Evolutionary conservation across 345 rosid genomes (phyloP).

Genomic region (Crucihimalaya himalaica): DNA sequence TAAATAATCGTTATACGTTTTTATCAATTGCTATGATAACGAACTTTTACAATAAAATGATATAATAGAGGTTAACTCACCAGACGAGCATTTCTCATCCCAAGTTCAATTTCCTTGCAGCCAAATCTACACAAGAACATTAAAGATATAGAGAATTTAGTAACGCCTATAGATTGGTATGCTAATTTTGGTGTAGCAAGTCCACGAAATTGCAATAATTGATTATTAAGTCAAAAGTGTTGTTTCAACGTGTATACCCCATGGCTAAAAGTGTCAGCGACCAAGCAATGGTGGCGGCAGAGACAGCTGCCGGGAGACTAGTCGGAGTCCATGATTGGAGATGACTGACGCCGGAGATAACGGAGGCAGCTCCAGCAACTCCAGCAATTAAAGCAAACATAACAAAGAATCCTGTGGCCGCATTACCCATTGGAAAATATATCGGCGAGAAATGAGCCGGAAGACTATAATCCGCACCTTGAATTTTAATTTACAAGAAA

Average conservation of each 20-base stretch:
- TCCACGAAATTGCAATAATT: not conserved
- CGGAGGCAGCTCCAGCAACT: conserved; percentile 83
- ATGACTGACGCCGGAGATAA: conserved; percentile 65
- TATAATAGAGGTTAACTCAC: conserved; percentile 43
- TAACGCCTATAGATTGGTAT: not conserved
- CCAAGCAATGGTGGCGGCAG: conserved; percentile 82
- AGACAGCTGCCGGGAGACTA: conserved; percentile 75
- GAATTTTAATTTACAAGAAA: not conserved
- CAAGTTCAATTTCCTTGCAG: conserved; percentile 84
- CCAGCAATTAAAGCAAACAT: conserved; percentile 80
- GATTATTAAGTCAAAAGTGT: not conserved
- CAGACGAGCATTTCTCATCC: conserved; percentile 73
- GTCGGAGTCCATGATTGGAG: conserved; percentile 58
- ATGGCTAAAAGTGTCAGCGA: conserved; percentile 81
- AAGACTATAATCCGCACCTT: conserved; percentile 70
- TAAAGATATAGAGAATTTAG: not conserved
- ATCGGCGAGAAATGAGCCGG: conserved; percentile 95
- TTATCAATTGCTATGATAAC: not conserved
- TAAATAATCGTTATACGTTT: not conserved
- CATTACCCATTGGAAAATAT: conserved; percentile 92
- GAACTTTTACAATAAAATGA: not conserved
- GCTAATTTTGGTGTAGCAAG: not conserved
- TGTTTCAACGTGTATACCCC: conserved; percentile 53
- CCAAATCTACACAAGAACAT: conserved; percentile 58
- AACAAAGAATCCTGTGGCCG: conserved; percentile 93